A percentile compares a stretch with the other conserved stretches of the same genome.
phyloP scores from a whole-genome alignment of 805 yeast genomes.

The Saccharomyces jurei region DNA sequence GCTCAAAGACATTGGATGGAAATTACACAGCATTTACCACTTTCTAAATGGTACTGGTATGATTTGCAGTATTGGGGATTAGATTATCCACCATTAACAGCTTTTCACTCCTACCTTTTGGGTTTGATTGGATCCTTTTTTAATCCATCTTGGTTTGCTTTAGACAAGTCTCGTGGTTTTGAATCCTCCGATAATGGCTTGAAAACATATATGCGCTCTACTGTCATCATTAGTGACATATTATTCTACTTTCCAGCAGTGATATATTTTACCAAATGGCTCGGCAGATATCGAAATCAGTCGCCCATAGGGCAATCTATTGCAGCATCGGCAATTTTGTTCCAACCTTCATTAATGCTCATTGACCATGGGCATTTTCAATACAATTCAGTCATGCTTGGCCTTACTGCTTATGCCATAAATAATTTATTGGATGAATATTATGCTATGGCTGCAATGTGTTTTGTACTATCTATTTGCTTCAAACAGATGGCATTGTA shows the following conservation, averaged over 20 bases:
- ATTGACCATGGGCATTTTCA: conserved; percentile 98
- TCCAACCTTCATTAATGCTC: conserved; percentile 74
- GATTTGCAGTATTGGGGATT: conserved; percentile 93
- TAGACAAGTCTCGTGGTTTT: conserved; percentile 65
- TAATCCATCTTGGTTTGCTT: conserved; percentile 66
- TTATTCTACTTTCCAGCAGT: conserved; percentile 74
- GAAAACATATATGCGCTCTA: conserved; percentile 77
- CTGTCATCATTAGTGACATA: conserved; percentile 70
- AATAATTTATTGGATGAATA: conserved; percentile 57
- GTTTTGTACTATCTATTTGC: conserved; percentile 68
- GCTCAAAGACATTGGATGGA: conserved; percentile 99
- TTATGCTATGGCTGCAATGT: conserved; percentile 58
- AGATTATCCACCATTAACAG: conserved; percentile 95
- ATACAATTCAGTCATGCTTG: conserved; percentile 90
- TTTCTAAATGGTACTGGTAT: conserved; percentile 77
- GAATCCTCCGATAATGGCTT: conserved; percentile 48
- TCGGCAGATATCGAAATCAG: conserved; percentile 51
- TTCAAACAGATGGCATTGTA: conserved; percentile 96
- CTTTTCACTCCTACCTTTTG: conserved; percentile 76
- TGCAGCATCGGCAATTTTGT: conserved; percentile 68
- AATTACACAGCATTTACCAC: conserved; percentile 67
- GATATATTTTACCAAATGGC: conserved; percentile 58
- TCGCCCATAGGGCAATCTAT: conserved; percentile 70
- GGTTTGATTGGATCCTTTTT: conserved; percentile 66
- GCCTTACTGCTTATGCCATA: conserved; percentile 63